Percentiles rank a stretch among this genome's conserved stretches.
Conservation (phyloP, 257 asterid species). For the Solanum appendiculatum region DNA sequence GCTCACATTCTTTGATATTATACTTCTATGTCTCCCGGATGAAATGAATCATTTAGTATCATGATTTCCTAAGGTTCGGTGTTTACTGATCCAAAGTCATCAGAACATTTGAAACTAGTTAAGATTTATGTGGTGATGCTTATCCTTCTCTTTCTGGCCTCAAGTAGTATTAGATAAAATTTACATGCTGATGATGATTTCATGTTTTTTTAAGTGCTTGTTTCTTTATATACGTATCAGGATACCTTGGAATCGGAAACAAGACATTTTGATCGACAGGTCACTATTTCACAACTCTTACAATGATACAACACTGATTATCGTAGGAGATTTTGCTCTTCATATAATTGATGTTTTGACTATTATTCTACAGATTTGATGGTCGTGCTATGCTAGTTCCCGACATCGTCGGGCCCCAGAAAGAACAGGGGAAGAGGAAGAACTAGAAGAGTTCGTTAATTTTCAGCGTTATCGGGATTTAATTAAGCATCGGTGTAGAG, state of each 20-base stretch:
- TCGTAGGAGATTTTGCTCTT: background rate
- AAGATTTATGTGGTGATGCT: background rate
- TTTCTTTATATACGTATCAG: conserved; percentile 23
- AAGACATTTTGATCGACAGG: conserved; percentile 90
- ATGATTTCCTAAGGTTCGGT: background rate
- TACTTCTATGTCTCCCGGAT: background rate
- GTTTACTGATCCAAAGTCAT: background rate
- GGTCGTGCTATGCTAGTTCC: conserved; percentile 84
- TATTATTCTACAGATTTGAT: conserved; percentile 61
- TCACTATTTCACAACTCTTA: background rate
- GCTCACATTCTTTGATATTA: background rate
- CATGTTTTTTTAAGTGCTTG: background rate
- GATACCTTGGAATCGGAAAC: conserved; percentile 99
- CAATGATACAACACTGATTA: background rate
- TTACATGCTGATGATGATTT: background rate
- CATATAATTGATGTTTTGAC: background rate
- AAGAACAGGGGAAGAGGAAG: conserved; percentile 92
- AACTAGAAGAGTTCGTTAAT: conserved; percentile 96
- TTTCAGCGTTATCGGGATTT: conserved; percentile 99
- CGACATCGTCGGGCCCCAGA: conserved; percentile 41
- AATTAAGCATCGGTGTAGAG: conserved; percentile 99
- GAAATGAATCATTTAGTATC: background rate
- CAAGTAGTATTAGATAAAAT: background rate
- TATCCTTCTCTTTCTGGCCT: background rate
- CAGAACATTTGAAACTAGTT: background rate